Evolutionary conservation across 2,329 filamentous ascomycete genomes (phyloP).

Genomic region (Aspergillus nomiae): DNA sequence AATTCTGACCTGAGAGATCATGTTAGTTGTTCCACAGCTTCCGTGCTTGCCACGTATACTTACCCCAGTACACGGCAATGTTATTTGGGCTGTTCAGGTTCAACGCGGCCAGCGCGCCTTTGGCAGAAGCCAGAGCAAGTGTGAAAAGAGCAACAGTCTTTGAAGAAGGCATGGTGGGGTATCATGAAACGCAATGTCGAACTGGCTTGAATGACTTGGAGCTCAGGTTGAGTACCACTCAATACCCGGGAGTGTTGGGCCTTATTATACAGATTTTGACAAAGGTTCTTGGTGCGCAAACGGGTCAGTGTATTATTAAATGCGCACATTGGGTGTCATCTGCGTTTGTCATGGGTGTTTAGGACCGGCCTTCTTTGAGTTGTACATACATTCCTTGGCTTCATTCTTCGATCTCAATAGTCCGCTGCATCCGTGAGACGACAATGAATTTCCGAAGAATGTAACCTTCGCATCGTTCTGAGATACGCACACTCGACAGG

Average conservation of each 20-base stretch:
- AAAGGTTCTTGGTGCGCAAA: too few relatives aligned
- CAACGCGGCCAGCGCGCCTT: slow-evolving; percentile 1
- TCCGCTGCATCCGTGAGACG: background rate
- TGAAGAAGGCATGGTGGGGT: background rate
- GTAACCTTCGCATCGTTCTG: background rate
- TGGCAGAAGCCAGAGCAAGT: background rate
- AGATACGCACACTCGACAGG: background rate
- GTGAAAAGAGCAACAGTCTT: background rate
- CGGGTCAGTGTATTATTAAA: background rate
- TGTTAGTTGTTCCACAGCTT: too few relatives aligned
- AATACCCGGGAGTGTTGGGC: background rate
- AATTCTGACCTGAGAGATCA: slow-evolving; percentile 59
- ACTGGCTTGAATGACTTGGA: background rate
- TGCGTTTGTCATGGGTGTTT: background rate
- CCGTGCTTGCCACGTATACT: background rate
- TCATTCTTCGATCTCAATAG: background rate
- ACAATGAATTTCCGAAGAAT: background rate
- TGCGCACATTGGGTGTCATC: background rate
- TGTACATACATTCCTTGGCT: background rate
- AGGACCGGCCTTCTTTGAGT: background rate
- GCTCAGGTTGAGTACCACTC: background rate
- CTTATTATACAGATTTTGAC: background rate
- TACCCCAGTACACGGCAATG: slow-evolving; percentile 67
- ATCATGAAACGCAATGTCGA: background rate
- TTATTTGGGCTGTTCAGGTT: slow-evolving; percentile 39